Evolutionary conservation across 805 yeast genomes (phyloP).

Genomic region (Wickerhamiella brachini): DNA sequence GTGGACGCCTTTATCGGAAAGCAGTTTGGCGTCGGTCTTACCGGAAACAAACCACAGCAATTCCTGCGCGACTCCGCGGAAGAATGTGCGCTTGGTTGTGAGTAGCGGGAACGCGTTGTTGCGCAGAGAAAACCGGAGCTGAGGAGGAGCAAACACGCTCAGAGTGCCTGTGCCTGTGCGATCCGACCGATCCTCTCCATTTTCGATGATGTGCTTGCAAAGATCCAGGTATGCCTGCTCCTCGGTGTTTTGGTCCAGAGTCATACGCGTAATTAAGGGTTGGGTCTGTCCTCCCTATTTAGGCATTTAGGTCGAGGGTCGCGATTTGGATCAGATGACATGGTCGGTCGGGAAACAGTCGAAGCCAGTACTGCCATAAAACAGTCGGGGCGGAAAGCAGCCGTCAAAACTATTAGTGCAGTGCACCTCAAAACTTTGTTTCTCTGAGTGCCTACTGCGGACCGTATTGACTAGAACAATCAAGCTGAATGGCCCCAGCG

Average conservation of each 20-base stretch:
- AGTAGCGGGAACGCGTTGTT: conserved; percentile 71
- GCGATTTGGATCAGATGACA: no score
- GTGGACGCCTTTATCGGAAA: conserved; percentile 76
- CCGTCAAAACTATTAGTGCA: no score
- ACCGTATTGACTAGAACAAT: no score
- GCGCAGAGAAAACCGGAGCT: conserved; percentile 63
- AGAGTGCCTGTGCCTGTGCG: conserved; percentile 96
- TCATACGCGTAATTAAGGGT: not conserved
- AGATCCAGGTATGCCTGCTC: conserved; percentile 82
- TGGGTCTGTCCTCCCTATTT: not conserved
- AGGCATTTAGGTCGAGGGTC: no score
- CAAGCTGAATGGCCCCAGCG: no score
- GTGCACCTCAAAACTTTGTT: no score
- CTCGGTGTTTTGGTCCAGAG: conserved; percentile 24
- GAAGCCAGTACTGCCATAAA: no score
- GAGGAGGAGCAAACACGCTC: conserved; percentile 91
- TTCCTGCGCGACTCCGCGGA: conserved; percentile 80
- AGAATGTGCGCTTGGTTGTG: conserved; percentile 86
- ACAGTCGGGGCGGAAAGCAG: no score
- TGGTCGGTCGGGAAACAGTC: no score
- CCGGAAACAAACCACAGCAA: conserved; percentile 88
- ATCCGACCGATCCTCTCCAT: conserved; percentile 88
- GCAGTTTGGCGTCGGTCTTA: conserved; percentile 68
- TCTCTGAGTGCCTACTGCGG: no score
- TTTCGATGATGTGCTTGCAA: conserved; percentile 57